Conservation (phyloP, 2,329 filamentous ascomycete genomes). For the Fusarium avenaceum region DNA sequence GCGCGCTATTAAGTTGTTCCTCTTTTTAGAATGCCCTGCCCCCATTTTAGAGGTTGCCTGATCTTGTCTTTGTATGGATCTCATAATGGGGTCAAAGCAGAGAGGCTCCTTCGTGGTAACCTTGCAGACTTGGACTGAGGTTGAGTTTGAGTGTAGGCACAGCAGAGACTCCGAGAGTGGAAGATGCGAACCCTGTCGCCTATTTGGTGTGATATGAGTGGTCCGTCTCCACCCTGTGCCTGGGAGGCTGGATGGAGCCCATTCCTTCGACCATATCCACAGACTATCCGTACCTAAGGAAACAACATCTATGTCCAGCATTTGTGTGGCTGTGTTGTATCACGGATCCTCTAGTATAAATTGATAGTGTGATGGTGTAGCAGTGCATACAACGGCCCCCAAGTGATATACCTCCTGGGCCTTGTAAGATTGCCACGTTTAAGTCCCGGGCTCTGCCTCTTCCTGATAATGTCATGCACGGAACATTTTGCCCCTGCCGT, state of each 20-base stretch:
- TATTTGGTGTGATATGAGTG: conserved; percentile 13
- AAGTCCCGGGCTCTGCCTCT: neutral
- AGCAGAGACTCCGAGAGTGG: neutral
- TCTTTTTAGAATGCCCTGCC: conserved; percentile 9
- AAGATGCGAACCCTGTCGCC: neutral
- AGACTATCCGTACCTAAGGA: neutral
- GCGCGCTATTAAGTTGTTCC: conserved; percentile 6
- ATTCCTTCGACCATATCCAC: conserved; percentile 16
- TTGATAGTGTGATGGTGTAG: conserved; percentile 34
- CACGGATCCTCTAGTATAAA: conserved; percentile 19
- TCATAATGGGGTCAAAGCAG: neutral
- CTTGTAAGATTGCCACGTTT: conserved; percentile 32
- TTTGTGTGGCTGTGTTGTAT: conserved; percentile 33
- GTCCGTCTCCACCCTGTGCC: conserved; percentile 35
- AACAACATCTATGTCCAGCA: neutral
- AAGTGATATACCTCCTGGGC: conserved; percentile 13
- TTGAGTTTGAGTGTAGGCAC: neutral
- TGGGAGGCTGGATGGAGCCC: conserved; percentile 22
- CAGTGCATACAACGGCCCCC: conserved; percentile 32
- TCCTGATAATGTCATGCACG: neutral
- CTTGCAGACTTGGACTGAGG: neutral
- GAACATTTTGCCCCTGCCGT: conserved; percentile 3
- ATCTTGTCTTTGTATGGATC: neutral
- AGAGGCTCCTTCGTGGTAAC: neutral
- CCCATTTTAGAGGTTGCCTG: conserved; percentile 15